Evolutionary conservation across 176 grass and related monocot species (phyloP), one percentile per base, ranked within the genome.

Genomic region (Oryza meridionalis): DNA sequence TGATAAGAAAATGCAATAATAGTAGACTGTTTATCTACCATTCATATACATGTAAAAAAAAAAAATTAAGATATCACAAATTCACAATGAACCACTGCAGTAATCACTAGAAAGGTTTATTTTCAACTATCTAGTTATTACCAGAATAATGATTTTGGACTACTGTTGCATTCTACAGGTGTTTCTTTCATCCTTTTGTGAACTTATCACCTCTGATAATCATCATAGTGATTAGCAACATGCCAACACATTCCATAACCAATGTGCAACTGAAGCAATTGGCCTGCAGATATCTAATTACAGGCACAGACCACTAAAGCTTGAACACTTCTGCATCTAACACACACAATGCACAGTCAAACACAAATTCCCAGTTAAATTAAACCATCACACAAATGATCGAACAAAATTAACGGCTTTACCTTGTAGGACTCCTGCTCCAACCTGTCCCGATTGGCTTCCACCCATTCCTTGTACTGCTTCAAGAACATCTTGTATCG

Each of bases 381-480:
- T 22, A 38, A 0, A 32, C 3, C 26, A 32, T 73, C 24, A 2
- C 13, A 31, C 13, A 35, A 50, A 4, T 35, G 40, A 82, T 29
- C 12, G 7, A 50, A 53, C 11, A 27, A 51, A 51, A 43, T 33
- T 31, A 77, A 51, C 84, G 33, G 43, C 2, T 29, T 46, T 89
- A 98, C 96, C 96, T 90, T 91, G 77, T 95, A 95, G 33, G 96
- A 95, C 32, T 98, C 96, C 76, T 95, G 73, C 77, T 98, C 91
- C 22, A 98, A 64, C 47, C 86, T 86, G 67, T 90, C 87, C 11
- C 91, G 73, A 50, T 98, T 98, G 14, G 93, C 93, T 15, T 90
- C 93, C 43, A 88, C 96, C 96, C 96, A 98, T 71, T 98, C 93
- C 84, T 87, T 93, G 79, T 98, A 98, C 82, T 98, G 96, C 91